These are phyloP conservation scores for Eragrostis nindensis DNA, from an alignment of 176 grass and related monocot species.

Conservation along the genomic window DNA sequence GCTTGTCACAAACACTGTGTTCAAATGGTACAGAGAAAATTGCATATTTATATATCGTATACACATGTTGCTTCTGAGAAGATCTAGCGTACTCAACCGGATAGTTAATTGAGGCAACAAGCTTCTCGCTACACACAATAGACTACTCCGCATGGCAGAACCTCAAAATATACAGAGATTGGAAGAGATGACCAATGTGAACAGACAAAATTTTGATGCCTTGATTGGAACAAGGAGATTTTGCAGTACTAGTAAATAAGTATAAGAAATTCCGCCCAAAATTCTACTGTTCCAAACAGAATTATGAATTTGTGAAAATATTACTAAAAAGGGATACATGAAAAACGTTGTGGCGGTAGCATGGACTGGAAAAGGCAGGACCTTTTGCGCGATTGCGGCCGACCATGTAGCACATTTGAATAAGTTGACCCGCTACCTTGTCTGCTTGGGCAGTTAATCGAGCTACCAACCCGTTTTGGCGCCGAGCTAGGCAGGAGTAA, in stretches of 20 bases:
- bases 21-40: background rate
- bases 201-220: background rate
- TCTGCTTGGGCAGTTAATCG: slow-evolving; percentile 35
- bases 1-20: background rate
- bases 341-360: background rate
- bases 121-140: background rate
- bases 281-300: background rate
- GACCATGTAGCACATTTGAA: background rate
- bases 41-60: background rate
- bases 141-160: background rate
- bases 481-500: slow-evolving; percentile 23
- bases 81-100: background rate
- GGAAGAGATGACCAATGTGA: background rate
- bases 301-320: background rate
- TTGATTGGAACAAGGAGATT: background rate
- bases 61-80: background rate
- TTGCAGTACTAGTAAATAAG: background rate
- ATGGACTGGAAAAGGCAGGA: background rate
- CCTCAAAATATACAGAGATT: background rate
- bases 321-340: background rate
- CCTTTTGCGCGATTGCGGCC: background rate
- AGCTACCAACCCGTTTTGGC: slow-evolving; percentile 38
- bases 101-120: background rate
- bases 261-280: background rate
- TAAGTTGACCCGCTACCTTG: slow-evolving; percentile 19